Conservation (phyloP, 345 rosid genomes). For the Acer yangbiense region DNA sequence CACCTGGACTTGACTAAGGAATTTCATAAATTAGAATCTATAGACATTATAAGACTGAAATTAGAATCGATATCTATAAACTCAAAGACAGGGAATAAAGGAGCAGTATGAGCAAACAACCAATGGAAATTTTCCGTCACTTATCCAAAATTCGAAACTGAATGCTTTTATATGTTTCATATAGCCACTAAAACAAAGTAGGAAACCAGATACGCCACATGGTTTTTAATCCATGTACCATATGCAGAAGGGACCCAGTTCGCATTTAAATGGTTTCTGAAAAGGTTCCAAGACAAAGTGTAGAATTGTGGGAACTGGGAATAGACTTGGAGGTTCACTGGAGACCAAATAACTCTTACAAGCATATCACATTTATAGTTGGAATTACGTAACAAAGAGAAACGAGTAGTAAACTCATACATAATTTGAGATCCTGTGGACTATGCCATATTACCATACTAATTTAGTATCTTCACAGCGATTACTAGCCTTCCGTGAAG, state of each 20-base stretch:
- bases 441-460: background rate
- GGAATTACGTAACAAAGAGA: background rate
- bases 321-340: background rate
- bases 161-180: background rate
- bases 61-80: background rate
- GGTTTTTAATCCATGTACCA: background rate
- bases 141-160: background rate
- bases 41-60: background rate
- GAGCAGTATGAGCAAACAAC: background rate
- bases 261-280: background rate
- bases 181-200: background rate
- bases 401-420: background rate
- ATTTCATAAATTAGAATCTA: constrained; percentile 18
- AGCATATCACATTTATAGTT: background rate
- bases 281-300: background rate
- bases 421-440: background rate
- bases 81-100: background rate
- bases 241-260: background rate
- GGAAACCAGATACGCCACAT: background rate
- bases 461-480: background rate
- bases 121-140: background rate
- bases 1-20: constrained; percentile 23
- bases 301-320: background rate
- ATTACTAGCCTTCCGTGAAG: background rate
- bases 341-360: background rate